Base-by-base conservation (phyloP, 768 basidiomycete genomes). In the Neoboletus brunneissimus region DNA sequence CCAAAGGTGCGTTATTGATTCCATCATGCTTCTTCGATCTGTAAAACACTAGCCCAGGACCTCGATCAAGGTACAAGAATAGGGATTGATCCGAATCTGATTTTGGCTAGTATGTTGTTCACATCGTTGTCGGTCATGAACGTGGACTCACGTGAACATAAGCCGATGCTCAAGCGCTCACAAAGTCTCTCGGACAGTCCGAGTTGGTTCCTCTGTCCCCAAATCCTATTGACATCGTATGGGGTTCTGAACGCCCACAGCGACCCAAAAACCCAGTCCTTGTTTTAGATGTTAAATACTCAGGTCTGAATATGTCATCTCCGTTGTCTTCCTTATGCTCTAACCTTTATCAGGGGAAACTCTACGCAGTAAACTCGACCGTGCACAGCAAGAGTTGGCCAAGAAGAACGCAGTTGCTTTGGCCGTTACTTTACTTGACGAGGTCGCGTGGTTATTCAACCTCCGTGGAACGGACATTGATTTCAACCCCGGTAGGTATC, bases 391-490 rank as follows among this genome's bases (percentile, higher is more conserved):
- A 54, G 85, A 88, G 57, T 61, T 96, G 52, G 75, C 74, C n/a
- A 81, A 85, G 65, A 76, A 79, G 56, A 72, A 76, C 4, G 75
- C 73, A 1, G 68, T 75, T 60, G 93, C 89, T 2, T 71, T 91
- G 41, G 86, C 96, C 1, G 81, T 98, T 5, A 88, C 81, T n/a
- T 86, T 88, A 79, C 81, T 98, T 22, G 96, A 98, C 70, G 96
- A 98, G 69, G 85, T 96, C 48, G 94, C 93, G 0, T 98, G 94
- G 94, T 67, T 94, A 38, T 91, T 93, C 75, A 95, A 98, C 71
- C 77, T 99, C 32, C 86, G 96, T 58, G 95, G 94, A 1, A 82
- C 86, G 3, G 96, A 98, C 68, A 95, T 98, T 64, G 86, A 86
- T 34, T 98, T 81, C 74, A 98, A 97, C 58, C 87, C 87, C 4